Conservation (phyloP, 768 basidiomycete genomes). For the Dioszegia hungarica region DNA sequence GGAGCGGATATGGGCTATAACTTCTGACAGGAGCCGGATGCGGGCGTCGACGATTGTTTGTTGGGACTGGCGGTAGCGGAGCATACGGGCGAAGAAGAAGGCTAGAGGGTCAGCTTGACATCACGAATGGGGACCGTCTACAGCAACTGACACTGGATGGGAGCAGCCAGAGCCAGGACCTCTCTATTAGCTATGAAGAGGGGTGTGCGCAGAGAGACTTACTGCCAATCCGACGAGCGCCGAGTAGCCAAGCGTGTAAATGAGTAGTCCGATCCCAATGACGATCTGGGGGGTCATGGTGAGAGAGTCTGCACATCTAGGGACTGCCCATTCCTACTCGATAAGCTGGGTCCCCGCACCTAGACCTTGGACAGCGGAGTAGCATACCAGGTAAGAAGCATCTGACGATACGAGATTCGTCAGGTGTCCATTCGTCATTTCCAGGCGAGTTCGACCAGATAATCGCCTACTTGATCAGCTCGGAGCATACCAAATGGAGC, state of each 20-base stretch:
- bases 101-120: slow-evolving; percentile 3
- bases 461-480: slow-evolving; percentile 50
- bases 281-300: slow-evolving; percentile 61
- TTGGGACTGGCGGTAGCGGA: slow-evolving; percentile 38
- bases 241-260: slow-evolving; percentile 64
- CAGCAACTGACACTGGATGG: slow-evolving; percentile 57
- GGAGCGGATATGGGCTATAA: slow-evolving; percentile 64
- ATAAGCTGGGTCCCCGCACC: neutral
- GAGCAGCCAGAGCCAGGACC: slow-evolving; percentile 57
- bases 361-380: neutral
- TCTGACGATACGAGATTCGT: slow-evolving; percentile 62
- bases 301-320: slow-evolving; percentile 12
- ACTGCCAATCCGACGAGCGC: slow-evolving; percentile 56
- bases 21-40: slow-evolving; percentile 62
- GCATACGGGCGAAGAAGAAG: slow-evolving; percentile 30
- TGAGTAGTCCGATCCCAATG: slow-evolving; percentile 61
- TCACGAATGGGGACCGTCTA: neutral
- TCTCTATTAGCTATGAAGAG: neutral
- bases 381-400: slow-evolving; percentile 15
- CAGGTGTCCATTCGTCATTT: slow-evolving; percentile 63
- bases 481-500: neutral
- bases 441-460: slow-evolving; percentile 58
- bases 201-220: neutral
- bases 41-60: slow-evolving; percentile 64
- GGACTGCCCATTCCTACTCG: slow-evolving; percentile 19